Evolutionary conservation across 305 asterid species (phyloP).

Genomic region (Fraxinus sp.): DNA sequence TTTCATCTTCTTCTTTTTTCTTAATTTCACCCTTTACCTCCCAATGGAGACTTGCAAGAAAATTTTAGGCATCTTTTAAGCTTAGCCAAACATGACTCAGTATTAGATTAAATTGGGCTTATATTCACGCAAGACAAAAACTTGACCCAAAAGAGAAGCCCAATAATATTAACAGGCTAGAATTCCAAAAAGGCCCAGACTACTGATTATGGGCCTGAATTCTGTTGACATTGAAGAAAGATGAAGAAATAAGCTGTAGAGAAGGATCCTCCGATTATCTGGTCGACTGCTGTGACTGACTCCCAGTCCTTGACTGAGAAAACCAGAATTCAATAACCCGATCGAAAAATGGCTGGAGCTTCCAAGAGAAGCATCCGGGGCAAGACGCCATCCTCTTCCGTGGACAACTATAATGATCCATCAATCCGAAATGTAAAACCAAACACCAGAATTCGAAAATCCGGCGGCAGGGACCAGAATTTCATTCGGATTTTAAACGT

Average conservation of each 20-base stretch:
- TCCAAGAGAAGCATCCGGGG: conserved; percentile 50
- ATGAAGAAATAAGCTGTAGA: not conserved
- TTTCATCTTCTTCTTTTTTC: too few relatives aligned
- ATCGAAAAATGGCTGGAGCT: conserved; percentile 49
- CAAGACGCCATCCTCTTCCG: conserved; percentile 32
- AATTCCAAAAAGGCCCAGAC: not conserved
- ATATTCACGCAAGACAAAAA: not conserved
- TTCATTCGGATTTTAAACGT: conserved; percentile 36
- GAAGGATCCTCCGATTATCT: not conserved
- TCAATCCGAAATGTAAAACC: conserved; percentile 12
- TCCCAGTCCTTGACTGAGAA: not conserved
- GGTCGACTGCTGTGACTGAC: not conserved
- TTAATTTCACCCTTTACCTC: too few relatives aligned
- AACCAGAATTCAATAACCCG: not conserved
- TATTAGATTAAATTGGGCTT: too few relatives aligned
- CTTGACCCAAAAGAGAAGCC: not conserved
- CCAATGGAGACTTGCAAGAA: too few relatives aligned
- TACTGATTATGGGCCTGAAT: not conserved
- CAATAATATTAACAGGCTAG: not conserved
- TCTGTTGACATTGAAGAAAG: not conserved
- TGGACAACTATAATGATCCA: conserved; percentile 28
- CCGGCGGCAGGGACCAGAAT: conserved; percentile 32
- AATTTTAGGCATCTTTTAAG: too few relatives aligned
- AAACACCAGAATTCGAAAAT: conserved; percentile 35
- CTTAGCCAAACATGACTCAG: too few relatives aligned